Evolutionary conservation across 2,329 filamentous ascomycete genomes (phyloP), one percentile per base, ranked within the genome.

Genomic region (Clarireedia hainanense): DNA sequence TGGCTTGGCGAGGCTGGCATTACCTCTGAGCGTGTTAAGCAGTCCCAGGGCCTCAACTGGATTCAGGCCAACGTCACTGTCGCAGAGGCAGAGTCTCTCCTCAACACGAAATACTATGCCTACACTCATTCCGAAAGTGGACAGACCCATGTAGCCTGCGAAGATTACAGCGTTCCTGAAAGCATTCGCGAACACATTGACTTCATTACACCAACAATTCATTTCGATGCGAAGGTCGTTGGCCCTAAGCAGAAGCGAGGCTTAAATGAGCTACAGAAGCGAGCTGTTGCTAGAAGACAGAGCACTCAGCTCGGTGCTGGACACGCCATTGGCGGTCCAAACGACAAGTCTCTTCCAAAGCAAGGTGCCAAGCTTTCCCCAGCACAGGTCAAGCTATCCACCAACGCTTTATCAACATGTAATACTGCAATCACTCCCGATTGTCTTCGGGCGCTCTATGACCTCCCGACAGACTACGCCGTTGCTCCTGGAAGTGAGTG

Each of bases 1-100:
- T 84, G 81, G 80, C 74, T 84, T 14, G 66, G 72, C n/a, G 67
- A 70, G 6, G 73, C 74, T 47, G 81, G 81, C 9, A 79, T 84
- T 42, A 62, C 70, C 10, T 65, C 67, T 2, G 70, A 72, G 4
- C 72, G 78, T 2, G 72, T 83, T 46, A 69, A 69, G 27, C 72
- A 80, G 43, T 79, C 80, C 1, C 57, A 64, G 36, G 58, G 61
- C 48, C 55, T 55, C 6, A 65, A 53, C 24, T 67, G 65, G 65
- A 42, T 67, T n/a, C 58, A 62, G 57, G 62, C 71, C 47, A 66
- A 73, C 55, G 64, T 67, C 12, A 68, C 64, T 26, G 63, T 68
- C n/a, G 56, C 60, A 12, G 69, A 72, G 54, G 74, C 76, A 1
- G 80, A 84, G 64, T 69, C 71, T 39, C 74, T 84, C 6, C 73